These are phyloP conservation scores for Globisporangium sylvaticum DNA, from an alignment of 352 stramenopile species.

Conservation along the genomic window DNA sequence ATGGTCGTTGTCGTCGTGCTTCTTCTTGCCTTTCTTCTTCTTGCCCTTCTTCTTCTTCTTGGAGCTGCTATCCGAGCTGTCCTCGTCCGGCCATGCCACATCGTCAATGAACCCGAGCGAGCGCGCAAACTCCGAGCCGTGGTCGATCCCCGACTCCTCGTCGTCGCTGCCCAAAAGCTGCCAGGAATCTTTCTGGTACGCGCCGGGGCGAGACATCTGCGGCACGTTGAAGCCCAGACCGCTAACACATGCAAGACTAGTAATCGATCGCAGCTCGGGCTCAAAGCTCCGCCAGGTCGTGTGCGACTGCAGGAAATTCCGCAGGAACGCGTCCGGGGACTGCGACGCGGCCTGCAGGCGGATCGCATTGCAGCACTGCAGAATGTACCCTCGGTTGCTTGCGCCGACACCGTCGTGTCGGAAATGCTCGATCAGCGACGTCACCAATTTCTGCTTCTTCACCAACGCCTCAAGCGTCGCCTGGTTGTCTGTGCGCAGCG, in stretches of 20 bases:
- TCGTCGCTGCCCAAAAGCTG: constrained; percentile 46
- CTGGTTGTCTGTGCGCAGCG: constrained; percentile 82
- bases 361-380: constrained; percentile 88
- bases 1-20: constrained; percentile 6
- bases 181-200: constrained; percentile 62
- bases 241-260: constrained; percentile 45
- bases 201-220: constrained; percentile 44
- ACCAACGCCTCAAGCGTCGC: constrained; percentile 75
- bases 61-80: constrained; percentile 32
- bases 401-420: constrained; percentile 46
- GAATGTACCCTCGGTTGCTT: constrained; percentile 85
- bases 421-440: constrained; percentile 81
- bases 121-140: constrained; percentile 76
- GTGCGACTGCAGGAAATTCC: constrained; percentile 88
- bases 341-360: constrained; percentile 86
- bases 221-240: constrained; percentile 78
- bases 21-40: constrained; percentile 42
- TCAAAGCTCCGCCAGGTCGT: constrained; percentile 81
- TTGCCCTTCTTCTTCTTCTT: constrained; percentile 81
- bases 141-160: constrained; percentile 61
- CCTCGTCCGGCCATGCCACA: constrained; percentile 76
- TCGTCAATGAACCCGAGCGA: constrained; percentile 83
- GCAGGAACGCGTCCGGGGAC: constrained; percentile 83
- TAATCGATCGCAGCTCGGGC: constrained; percentile 54
- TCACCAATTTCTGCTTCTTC: constrained; percentile 87